Base-by-base conservation (phyloP, 108 stramenopile genomes). In the Nitzschia sp. region DNA sequence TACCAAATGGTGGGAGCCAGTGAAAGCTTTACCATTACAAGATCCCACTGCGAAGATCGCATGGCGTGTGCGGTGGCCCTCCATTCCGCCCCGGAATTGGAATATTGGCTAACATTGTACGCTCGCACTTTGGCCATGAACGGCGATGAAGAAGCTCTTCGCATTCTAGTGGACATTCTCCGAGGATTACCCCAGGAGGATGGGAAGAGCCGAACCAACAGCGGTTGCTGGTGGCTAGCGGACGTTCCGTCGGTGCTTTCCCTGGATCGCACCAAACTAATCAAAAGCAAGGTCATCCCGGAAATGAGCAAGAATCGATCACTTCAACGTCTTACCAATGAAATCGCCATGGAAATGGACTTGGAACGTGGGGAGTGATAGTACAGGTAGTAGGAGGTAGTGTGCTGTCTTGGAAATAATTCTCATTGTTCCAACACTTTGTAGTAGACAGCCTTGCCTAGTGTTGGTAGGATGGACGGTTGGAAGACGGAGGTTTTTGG, bases 41-140 rank as follows among this genome's bases (percentile, higher is more conserved):
- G 86, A 62, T 76, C 90, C 8, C 92, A 94, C 63, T 94, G 92
- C 59, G 92, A 94, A 74, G 90, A 94, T 70, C 85, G 92, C 42
- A 78, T 94, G 79, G 88, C 92, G 0, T 94, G 92, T 63, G 83
- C 92, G 6, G 41, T 91, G 55, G 86, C 82, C 17, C 76, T 94
- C 17, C 78, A 73, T 14, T 89, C 86, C 1, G 62, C 70, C 21
- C 37, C 64, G 43, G 92, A 94, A 58, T 90, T 91, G 55, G 57
- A 81, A 39, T 63, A 71, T 52, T 94, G 92, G 92, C 62, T 92
- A 2, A 51, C 71, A 29, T 59, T 63, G 46, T 92, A 87, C 64
- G 72, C 80, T 0, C 61, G 74, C 12, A 73, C 67, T 10, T 59
- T 92, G 40, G 54, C 82, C 0, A 53, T 73, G 57, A 63, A 73